Evolutionary conservation across 148 eudicot genomes (phyloP), one percentile per base, ranked within the genome.

Genomic region (Beta vulgaris): DNA sequence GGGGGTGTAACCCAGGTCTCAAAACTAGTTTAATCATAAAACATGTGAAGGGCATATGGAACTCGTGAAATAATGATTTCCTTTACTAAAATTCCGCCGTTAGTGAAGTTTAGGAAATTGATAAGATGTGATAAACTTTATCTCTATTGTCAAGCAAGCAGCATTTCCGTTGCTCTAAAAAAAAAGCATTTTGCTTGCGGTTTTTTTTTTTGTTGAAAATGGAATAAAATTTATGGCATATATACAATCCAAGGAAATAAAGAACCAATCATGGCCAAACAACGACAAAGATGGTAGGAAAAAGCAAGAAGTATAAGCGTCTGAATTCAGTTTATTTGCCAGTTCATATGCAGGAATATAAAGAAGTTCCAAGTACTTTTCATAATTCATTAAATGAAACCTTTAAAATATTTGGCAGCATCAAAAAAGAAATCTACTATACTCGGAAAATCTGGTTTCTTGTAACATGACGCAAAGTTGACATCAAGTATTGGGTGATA

Each of bases 21-120:
- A n/a, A n/a, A n/a, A n/a, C n/a, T n/a, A n/a, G n/a, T 32, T n/a
- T 4, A 31, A 9, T 42, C 35, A 55, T 25, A 74, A 34, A 74
- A 74, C 44, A 64, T 49, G 77, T 64, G 77, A 74, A 74, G 46
- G 60, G 36, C 15, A 32, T 35, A 63, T 46, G 15, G 31, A 63
- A 74, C 34, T 48, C 60, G 34, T 74, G 77, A 74, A 68, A 65
- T 54, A 67, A 54, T 62, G 67, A 31, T 32, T 1, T 32, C 23
- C 39, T 15, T 62, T 9, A 34, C 31, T 9, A 4, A 7, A 63
- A 36, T 9, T 63, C 29, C 21, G 68, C 37, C 43, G 1, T 63
- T 63, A 18, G 32, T 58, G 62, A 58, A 63, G 44, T 19, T 35
- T 21, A 18, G 14, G 68, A 35, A 63, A n/a, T n/a, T n/a, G n/a